Evolutionary conservation across 1,284 basidiomycete species (phyloP).

Genomic region (Ganoderma sp.): DNA sequence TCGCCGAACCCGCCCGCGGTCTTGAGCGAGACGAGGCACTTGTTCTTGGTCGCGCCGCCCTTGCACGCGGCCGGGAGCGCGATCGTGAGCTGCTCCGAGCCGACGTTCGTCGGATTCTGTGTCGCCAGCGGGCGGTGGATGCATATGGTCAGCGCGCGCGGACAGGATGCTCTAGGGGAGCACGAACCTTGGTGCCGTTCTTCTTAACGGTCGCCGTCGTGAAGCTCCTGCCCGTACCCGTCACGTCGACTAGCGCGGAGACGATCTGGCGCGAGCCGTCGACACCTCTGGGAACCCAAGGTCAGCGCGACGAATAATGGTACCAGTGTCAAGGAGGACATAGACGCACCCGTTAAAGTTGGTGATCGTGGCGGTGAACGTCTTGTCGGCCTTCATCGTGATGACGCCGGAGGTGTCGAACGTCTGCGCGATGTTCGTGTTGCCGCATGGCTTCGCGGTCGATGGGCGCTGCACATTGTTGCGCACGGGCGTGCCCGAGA

Average conservation of each 20-base stretch:
- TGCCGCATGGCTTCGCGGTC: constrained; percentile 50
- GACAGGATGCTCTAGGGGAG: not conserved
- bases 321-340: too few relatives aligned
- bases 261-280: constrained; percentile 56
- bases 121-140: not conserved
- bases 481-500: constrained; percentile 47
- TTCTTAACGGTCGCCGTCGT: constrained; percentile 41
- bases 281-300: constrained; percentile 36
- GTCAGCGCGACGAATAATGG: not conserved
- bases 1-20: constrained; percentile 56
- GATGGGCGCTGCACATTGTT: constrained; percentile 54
- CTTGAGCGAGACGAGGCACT: constrained; percentile 55
- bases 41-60: constrained; percentile 49
- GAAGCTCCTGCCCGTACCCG: constrained; percentile 46
- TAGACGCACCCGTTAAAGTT: constrained; percentile 62
- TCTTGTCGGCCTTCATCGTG: constrained; percentile 48
- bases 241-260: constrained; percentile 42
- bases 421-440: constrained; percentile 48
- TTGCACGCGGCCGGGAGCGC: constrained; percentile 54
- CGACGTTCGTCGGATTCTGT: constrained; percentile 40
- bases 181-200: constrained; percentile 45
- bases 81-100: constrained; percentile 49
- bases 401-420: constrained; percentile 52
- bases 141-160: not conserved
- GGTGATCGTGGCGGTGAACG: constrained; percentile 50